These are phyloP conservation scores for Beauveria bassiana DNA, from an alignment of 2,329 filamentous ascomycete species.

Conservation along the genomic window DNA sequence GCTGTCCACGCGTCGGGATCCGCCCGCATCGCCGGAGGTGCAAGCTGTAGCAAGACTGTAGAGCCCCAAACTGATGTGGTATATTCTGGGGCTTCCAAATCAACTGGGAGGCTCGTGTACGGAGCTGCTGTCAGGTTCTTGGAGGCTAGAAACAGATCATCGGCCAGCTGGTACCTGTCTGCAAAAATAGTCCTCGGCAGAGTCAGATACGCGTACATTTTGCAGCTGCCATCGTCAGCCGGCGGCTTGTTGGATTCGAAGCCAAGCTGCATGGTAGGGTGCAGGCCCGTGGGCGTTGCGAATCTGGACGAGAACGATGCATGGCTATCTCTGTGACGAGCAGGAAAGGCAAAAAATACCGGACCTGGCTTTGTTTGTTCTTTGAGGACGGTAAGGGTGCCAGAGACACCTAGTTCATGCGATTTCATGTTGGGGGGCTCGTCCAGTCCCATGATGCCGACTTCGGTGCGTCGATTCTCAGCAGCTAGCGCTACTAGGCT, in stretches of 20 bases:
- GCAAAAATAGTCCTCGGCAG: constrained; percentile 75
- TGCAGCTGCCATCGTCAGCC: constrained; percentile 52
- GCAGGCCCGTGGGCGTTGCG: constrained; percentile 66
- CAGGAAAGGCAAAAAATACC: constrained; percentile 75
- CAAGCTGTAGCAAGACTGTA: constrained; percentile 66
- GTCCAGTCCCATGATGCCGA: constrained; percentile 69
- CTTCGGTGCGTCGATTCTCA: constrained; percentile 56
- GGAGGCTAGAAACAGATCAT: constrained; percentile 68
- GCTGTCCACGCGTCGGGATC: constrained; percentile 48
- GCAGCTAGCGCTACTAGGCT: constrained; percentile 33
- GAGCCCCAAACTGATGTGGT: constrained; percentile 71
- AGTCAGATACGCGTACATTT: constrained; percentile 71
- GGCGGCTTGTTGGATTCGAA: constrained; percentile 48
- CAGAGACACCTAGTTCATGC: constrained; percentile 71
- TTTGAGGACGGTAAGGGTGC: constrained; percentile 70
- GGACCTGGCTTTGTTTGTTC: constrained; percentile 64
- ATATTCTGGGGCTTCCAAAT: constrained; percentile 87
- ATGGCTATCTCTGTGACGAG: constrained; percentile 59
- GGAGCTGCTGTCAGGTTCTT: constrained; percentile 67
- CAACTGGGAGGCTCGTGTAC: constrained; percentile 66
- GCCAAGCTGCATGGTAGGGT: constrained; percentile 67
- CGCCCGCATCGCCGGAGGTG: constrained; percentile 36
- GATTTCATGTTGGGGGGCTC: constrained; percentile 49
- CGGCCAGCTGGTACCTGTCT: constrained; percentile 77
- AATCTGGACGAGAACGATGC: constrained; percentile 57